Percentiles rank a stretch among this genome's conserved stretches.
Conservation (phyloP, 495 filamentous ascomycete species). For the Podospora pseudocomata region DNA sequence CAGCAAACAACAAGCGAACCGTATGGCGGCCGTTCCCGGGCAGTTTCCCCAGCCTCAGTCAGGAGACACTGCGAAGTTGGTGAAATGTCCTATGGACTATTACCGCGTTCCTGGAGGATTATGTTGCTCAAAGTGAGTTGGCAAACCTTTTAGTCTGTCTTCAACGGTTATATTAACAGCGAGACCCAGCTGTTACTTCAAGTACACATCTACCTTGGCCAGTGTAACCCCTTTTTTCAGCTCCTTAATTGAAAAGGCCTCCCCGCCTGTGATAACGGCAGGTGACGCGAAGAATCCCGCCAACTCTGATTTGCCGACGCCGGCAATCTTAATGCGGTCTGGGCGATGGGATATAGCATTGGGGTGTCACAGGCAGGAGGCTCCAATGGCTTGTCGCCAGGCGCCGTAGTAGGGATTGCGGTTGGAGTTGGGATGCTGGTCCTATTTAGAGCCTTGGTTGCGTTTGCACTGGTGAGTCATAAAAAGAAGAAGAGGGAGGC, state of each 20-base stretch:
- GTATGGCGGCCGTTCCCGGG: constrained; percentile 17
- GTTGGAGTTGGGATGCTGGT: constrained; percentile 18
- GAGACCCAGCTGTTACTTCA: constrained; percentile 27
- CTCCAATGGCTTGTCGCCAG: constrained; percentile 15
- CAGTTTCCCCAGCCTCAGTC: constrained; percentile 20
- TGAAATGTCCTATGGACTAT: constrained; percentile 26
- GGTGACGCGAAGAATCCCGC: constrained; percentile 20
- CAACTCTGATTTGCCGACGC: constrained; percentile 21
- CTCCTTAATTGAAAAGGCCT: constrained; percentile 14
- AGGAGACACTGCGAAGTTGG: constrained; percentile 8
- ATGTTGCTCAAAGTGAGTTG: constrained; percentile 27
- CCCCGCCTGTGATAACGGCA: constrained; percentile 23
- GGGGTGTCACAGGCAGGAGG: neutral
- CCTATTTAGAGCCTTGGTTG: neutral
- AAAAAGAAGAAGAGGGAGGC: constrained; percentile 9
- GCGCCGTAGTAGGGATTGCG: constrained; percentile 23
- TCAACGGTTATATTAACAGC: neutral
- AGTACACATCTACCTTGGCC: constrained; percentile 24
- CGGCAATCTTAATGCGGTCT: constrained; percentile 25
- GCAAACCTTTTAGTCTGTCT: neutral
- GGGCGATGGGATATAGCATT: constrained; percentile 28
- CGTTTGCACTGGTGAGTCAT: constrained; percentile 11
- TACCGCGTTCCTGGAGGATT: constrained; percentile 27
- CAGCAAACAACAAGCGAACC: neutral
- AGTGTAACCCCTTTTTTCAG: constrained; percentile 29